Evolutionary conservation across 352 stramenopile species (phyloP).

Genomic region (Phytophthora colocasiae): DNA sequence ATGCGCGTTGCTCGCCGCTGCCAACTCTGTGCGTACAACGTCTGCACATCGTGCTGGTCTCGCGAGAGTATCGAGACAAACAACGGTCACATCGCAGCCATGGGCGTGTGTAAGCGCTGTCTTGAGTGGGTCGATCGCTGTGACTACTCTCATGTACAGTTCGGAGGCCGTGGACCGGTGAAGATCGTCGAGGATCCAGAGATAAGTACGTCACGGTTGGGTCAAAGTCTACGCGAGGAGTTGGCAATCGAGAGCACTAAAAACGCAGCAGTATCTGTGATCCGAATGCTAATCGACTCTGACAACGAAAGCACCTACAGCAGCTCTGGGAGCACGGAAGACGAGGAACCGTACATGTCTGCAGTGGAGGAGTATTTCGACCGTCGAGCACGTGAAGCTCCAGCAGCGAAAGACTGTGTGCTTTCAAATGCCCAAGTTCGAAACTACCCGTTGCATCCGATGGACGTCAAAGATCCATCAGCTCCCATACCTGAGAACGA

Average conservation of each 20-base stretch:
- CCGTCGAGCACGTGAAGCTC: conserved; percentile 28
- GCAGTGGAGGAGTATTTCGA: conserved; percentile 45
- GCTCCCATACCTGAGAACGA: conserved; percentile 56
- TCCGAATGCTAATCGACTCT: conserved; percentile 41
- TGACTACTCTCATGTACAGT: conserved; percentile 44
- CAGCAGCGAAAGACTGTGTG: conserved; percentile 36
- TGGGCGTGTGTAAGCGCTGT: conserved; percentile 51
- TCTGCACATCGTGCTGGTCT: conserved; percentile 52
- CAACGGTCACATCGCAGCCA: conserved; percentile 37
- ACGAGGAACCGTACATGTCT: conserved; percentile 38
- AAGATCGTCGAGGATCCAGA: conserved; percentile 38
- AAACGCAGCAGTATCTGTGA: conserved; percentile 42
- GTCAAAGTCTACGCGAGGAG: conserved; percentile 33
- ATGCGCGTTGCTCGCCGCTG: conserved; percentile 36
- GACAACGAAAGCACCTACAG: conserved; percentile 5
- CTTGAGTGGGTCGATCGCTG: conserved; percentile 53
- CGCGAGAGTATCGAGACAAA: conserved; percentile 51
- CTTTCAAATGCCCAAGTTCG: conserved; percentile 49
- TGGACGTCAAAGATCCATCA: conserved; percentile 25
- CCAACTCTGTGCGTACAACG: conserved; percentile 55
- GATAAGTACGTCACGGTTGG: conserved; percentile 9
- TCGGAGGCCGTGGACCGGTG: conserved; percentile 19
- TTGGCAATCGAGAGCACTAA: conserved; percentile 34
- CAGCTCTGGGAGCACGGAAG: neutral
- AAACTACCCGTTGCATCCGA: conserved; percentile 45